A percentile compares a stretch with the other conserved stretches of the same genome.
Conservation (phyloP, 768 basidiomycete genomes). For the Gymnopilus dilepis region DNA sequence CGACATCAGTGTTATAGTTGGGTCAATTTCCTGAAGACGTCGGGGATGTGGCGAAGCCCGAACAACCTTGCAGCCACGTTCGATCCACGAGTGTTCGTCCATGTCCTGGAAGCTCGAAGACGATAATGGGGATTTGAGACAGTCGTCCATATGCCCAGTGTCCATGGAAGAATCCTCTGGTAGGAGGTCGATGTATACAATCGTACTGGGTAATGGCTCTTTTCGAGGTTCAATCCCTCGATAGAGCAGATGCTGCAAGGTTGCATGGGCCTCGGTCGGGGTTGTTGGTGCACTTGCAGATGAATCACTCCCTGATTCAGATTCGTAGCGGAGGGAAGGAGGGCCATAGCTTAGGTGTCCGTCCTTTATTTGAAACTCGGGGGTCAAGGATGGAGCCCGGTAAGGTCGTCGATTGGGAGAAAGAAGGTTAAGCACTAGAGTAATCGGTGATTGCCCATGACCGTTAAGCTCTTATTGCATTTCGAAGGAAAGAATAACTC, state of each 20-base stretch:
- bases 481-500: conserved; percentile 35
- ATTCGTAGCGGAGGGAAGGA: conserved; percentile 36
- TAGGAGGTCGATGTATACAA: conserved; percentile 54
- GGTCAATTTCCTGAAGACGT: conserved; percentile 63
- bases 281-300: conserved; percentile 44
- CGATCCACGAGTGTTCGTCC: conserved; percentile 31
- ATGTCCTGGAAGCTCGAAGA: conserved; percentile 16
- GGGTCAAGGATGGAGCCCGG: conserved; percentile 34
- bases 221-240: conserved; percentile 35
- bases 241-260: conserved; percentile 37
- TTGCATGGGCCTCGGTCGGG: conserved; percentile 42
- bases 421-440: conserved; percentile 51
- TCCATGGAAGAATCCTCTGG: conserved; percentile 30
- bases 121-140: conserved; percentile 20
- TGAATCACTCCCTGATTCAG: conserved; percentile 45
- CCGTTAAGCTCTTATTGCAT: conserved; percentile 11
- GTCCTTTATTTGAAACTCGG: conserved; percentile 31
- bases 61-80: conserved; percentile 36
- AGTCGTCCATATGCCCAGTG: conserved; percentile 11
- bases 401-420: conserved; percentile 41
- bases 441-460: conserved; percentile 12
- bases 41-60: conserved; percentile 54
- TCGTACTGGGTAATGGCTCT: conserved; percentile 36
- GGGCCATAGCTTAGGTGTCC: conserved; percentile 26
- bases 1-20: conserved; percentile 68